These are phyloP conservation scores for Cetraspora pellucida DNA, from an alignment of 192 early-diverging fungal species.

Conservation along the genomic window DNA sequence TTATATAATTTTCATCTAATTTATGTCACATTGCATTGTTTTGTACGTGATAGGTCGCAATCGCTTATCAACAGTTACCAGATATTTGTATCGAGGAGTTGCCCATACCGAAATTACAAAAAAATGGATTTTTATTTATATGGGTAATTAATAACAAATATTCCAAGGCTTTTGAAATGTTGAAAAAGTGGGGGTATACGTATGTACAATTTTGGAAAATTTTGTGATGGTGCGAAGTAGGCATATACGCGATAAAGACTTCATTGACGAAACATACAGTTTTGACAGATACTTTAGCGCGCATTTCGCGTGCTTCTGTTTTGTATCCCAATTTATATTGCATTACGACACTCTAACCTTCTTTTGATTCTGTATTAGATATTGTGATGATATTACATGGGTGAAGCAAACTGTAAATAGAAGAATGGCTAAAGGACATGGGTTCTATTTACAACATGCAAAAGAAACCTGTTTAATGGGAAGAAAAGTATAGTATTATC, in stretches of 20 bases:
- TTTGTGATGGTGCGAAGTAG: not conserved
- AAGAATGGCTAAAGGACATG: slow-evolving; percentile 96
- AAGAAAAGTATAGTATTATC: slow-evolving; percentile 66
- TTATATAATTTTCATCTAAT: not conserved
- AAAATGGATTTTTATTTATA: slow-evolving; percentile 92
- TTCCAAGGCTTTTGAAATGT: slow-evolving; percentile 89
- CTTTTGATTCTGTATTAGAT: slow-evolving; percentile 45
- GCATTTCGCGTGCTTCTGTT: not conserved
- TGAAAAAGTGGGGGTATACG: slow-evolving; percentile 95
- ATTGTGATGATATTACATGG: slow-evolving; percentile 96
- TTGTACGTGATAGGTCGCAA: slow-evolving; percentile 63
- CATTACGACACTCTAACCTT: not conserved
- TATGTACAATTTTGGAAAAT: slow-evolving; percentile 41
- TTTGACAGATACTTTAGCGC: too few species aligned
- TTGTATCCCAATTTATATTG: not conserved
- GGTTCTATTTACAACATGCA: slow-evolving; percentile 96
- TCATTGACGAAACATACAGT: too few species aligned
- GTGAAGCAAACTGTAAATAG: slow-evolving; percentile 96
- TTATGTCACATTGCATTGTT: not conserved
- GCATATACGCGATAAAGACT: too few species aligned
- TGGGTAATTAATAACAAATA: slow-evolving; percentile 99
- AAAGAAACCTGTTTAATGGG: slow-evolving; percentile 97
- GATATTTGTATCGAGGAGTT: slow-evolving; percentile 92
- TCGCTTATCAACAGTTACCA: slow-evolving; percentile 93
- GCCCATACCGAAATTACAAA: slow-evolving; percentile 83